Conservation (phyloP, 345 rosid genomes). For the Garcia nutans region DNA sequence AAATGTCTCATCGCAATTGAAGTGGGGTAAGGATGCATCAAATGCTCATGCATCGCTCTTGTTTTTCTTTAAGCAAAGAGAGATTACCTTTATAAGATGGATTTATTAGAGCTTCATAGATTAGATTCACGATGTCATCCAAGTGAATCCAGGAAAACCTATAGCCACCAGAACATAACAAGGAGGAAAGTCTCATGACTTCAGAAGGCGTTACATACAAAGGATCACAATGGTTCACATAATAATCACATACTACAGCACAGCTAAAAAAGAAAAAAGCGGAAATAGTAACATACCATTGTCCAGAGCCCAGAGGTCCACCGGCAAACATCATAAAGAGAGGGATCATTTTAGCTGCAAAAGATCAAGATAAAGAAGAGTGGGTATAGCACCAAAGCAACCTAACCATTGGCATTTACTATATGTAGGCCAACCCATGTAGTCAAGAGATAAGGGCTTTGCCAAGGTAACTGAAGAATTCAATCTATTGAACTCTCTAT, state of each 20-base stretch:
- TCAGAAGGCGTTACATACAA: no score
- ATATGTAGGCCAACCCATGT: not conserved
- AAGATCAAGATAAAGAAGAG: slow-evolving; percentile 13
- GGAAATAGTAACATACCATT: slow-evolving; percentile 50
- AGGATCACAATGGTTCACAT: not conserved
- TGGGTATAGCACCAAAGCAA: slow-evolving; percentile 4
- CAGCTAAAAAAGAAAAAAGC: not conserved
- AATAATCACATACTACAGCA: not conserved
- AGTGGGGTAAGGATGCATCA: not conserved
- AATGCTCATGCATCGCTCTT: not conserved
- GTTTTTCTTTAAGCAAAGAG: not conserved
- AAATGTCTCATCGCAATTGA: not conserved
- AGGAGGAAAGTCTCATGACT: not conserved
- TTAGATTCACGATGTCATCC: slow-evolving; percentile 84
- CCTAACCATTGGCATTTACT: not conserved
- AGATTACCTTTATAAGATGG: slow-evolving; percentile 73
- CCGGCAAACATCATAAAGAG: slow-evolving; percentile 93
- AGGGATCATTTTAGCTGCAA: slow-evolving; percentile 92
- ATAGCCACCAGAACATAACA: slow-evolving; percentile 13
- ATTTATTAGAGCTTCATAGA: slow-evolving; percentile 72
- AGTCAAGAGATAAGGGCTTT: not conserved
- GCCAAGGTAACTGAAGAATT: not conserved
- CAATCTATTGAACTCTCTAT: not conserved
- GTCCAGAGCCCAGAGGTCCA: slow-evolving; percentile 93
- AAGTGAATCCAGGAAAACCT: slow-evolving; percentile 99